Conservation (phyloP, 2,329 filamentous ascomycete species). For the Colletotrichum sp. region DNA sequence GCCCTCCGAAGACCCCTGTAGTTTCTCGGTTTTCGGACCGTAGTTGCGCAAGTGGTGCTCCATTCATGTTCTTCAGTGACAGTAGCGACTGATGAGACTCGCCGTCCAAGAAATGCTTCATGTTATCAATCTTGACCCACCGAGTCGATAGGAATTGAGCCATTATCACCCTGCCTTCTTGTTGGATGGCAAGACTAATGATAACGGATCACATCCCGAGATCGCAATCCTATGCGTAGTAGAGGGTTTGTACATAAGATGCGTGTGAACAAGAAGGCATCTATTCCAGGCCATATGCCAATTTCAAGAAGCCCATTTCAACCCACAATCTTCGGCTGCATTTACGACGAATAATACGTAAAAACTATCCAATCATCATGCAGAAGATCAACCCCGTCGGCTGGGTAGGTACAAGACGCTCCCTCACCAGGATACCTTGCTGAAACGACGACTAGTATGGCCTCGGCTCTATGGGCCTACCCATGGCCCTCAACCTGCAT, state of each 20-base stretch:
- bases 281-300: background rate
- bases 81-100: background rate
- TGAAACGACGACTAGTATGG: constrained; percentile 28
- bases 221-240: background rate
- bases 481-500: constrained; percentile 52
- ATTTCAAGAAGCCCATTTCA: background rate
- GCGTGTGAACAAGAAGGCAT: background rate
- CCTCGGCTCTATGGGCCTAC: constrained; percentile 56
- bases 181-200: background rate
- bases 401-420: background rate
- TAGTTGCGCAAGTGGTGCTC: background rate
- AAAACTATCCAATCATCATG: background rate
- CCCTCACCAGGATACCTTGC: background rate
- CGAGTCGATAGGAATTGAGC: background rate
- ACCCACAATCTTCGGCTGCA: background rate
- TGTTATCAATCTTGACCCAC: background rate
- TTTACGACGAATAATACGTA: background rate
- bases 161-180: background rate
- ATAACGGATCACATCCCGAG: background rate
- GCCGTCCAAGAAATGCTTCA: background rate
- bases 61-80: background rate
- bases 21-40: background rate
- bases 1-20: background rate
- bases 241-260: background rate
- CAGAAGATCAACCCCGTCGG: constrained; percentile 3